Conservation (phyloP, 805 yeast species). For the Sugiyamaella qingdaonensis region DNA sequence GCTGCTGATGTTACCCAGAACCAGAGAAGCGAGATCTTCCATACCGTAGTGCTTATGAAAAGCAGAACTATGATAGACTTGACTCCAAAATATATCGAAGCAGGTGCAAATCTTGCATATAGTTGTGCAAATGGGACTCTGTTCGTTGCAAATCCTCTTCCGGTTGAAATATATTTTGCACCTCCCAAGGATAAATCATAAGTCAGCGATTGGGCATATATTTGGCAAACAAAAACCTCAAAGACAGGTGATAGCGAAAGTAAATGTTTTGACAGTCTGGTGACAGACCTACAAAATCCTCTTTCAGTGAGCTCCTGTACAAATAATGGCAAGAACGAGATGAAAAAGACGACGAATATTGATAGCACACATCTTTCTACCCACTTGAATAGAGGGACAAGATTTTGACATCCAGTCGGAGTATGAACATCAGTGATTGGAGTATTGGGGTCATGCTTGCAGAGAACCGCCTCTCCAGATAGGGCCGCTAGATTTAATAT, state of each 20-base stretch:
- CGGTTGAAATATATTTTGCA: slow-evolving; percentile 77
- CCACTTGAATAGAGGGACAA: slow-evolving; percentile 72
- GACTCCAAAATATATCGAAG: slow-evolving; percentile 62
- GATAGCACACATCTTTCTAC: slow-evolving; percentile 67
- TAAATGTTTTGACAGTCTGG: slow-evolving; percentile 62
- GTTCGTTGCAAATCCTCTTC: slow-evolving; percentile 76
- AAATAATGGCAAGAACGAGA: slow-evolving; percentile 69
- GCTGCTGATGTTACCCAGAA: slow-evolving; percentile 89
- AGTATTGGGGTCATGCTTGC: slow-evolving; percentile 53
- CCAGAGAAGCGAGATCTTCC: slow-evolving; percentile 85
- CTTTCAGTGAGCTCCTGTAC: slow-evolving; percentile 75
- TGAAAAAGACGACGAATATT: slow-evolving; percentile 67
- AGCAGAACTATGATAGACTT: slow-evolving; percentile 48
- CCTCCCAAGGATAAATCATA: slow-evolving; percentile 73
- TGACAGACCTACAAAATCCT: slow-evolving; percentile 66
- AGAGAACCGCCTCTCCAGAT: slow-evolving; percentile 56
- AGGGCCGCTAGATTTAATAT: slow-evolving; percentile 59
- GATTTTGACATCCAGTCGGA: slow-evolving; percentile 69
- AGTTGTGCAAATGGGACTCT: slow-evolving; percentile 62
- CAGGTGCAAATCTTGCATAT: slow-evolving; percentile 65
- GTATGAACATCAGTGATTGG: slow-evolving; percentile 59
- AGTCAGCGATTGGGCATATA: slow-evolving; percentile 65
- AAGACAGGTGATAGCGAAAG: slow-evolving; percentile 70
- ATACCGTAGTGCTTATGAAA: slow-evolving; percentile 56
- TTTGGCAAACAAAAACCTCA: slow-evolving; percentile 74